Evolutionary conservation across 495 filamentous ascomycete genomes (phyloP), one percentile per base, ranked within the genome.

Genomic region (Trichocladium uniseriatum): DNA sequence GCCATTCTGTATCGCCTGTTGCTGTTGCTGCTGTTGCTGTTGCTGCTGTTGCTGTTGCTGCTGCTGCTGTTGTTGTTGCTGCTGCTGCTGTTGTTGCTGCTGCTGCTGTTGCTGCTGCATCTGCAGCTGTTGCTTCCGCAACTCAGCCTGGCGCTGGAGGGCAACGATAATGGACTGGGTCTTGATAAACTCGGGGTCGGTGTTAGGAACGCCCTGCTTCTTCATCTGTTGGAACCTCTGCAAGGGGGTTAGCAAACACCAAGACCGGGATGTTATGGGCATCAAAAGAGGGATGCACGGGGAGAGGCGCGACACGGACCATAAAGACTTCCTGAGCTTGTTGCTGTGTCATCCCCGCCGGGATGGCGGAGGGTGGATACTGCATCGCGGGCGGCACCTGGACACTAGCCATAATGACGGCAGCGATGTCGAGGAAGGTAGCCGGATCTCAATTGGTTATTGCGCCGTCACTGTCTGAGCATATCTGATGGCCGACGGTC

Each of bases 221-320:
- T 86, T 85, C 81, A 95, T 82, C 64, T 86, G 81, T 53, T 84
- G 79, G 59, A 78, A 91, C 69, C 84, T 88, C 88, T 94, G 60
- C 31, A 36, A 11, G 11, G 32, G 37, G 49, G 43, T 47, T 20
- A 57, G 44, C 20, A 43, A 29, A 57, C 41, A 16, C 20, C 10
- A 15, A 27, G 9, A 20, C n/a, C 31, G 2, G 6, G 46, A 15
- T 27, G 37, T 13, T 8, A 48, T 35, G 40, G 24, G 13, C 20
- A 47, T 31, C 28, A 29, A 32, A 20, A 32, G 38, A 8, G 24
- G 24, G 8, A 32, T 32, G 4, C 31, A 32, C 5, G 14, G 16
- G 35, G 16, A 41, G 45, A 20, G 29, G 48, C 24, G 46, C 32
- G 15, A 43, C 48, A 62, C 73, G 61, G 69, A 87, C 83, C 63